Evolutionary conservation across 2,329 filamentous ascomycete species (phyloP).

Genomic region (Leptographium wingfieldii): DNA sequence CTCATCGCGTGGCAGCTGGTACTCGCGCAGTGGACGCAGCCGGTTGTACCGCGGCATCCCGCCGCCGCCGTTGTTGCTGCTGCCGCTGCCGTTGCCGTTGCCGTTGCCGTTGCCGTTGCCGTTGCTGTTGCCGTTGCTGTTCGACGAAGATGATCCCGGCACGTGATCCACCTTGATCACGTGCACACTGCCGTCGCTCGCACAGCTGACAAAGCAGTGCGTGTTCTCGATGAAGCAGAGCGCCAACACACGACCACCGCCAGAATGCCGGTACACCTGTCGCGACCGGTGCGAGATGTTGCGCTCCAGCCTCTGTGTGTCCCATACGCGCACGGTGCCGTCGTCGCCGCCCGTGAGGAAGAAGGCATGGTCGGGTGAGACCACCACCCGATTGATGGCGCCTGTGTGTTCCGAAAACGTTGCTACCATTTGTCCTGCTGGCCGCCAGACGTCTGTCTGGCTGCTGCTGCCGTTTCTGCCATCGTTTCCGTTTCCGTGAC

Average conservation of each 20-base stretch:
- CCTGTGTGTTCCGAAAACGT: slow-evolving; percentile 81
- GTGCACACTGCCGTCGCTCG: slow-evolving; percentile 79
- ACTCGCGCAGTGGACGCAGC: slow-evolving; percentile 62
- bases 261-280: slow-evolving; percentile 67
- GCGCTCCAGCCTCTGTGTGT: slow-evolving; percentile 75
- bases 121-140: too few relatives aligned
- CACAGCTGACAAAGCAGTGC: slow-evolving; percentile 84
- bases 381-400: slow-evolving; percentile 66
- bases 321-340: slow-evolving; percentile 85
- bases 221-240: slow-evolving; percentile 89
- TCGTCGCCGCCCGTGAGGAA: slow-evolving; percentile 92
- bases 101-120: too few relatives aligned
- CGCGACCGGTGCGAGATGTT: slow-evolving; percentile 81
- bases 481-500: neutral
- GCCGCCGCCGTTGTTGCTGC: slow-evolving; percentile 9
- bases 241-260: slow-evolving; percentile 53
- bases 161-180: slow-evolving; percentile 65
- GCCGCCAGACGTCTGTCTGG: slow-evolving; percentile 59
- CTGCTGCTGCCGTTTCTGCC: slow-evolving; percentile 15
- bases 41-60: slow-evolving; percentile 55
- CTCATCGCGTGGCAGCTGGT: slow-evolving; percentile 62
- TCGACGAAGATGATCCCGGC: too few relatives aligned
- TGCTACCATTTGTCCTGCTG: slow-evolving; percentile 71
- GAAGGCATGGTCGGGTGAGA: slow-evolving; percentile 84
- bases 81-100: too few relatives aligned